phyloP scores from a whole-genome alignment of 768 basidiomycete genomes.

The Nidularia sp. region DNA sequence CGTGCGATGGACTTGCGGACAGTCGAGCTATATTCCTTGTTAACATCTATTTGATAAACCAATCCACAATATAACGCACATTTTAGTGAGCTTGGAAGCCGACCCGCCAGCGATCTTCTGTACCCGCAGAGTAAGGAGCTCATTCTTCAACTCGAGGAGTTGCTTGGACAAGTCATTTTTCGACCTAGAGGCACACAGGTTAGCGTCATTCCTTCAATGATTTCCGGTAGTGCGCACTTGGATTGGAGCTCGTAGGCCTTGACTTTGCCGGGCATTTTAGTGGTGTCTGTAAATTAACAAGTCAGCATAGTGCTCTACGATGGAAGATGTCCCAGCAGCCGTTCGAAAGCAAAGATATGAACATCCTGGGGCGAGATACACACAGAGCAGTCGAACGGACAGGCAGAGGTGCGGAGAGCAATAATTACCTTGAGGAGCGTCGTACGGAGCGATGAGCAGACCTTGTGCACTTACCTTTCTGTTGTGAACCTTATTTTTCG shows the following conservation, averaged over 20 bases:
- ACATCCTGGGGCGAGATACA: neutral
- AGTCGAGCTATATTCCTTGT: conserved; percentile 55
- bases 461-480: conserved; percentile 20
- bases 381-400: neutral
- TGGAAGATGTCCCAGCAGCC: neutral
- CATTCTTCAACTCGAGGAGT: conserved; percentile 89
- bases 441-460: conserved; percentile 30
- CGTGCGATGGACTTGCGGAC: conserved; percentile 99
- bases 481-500: conserved; percentile 40
- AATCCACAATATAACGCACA: conserved; percentile 43
- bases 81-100: conserved; percentile 94
- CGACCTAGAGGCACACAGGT: conserved; percentile 49
- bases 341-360: no score
- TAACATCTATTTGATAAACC: neutral
- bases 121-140: conserved; percentile 91
- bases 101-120: conserved; percentile 98
- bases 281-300: conserved; percentile 20
- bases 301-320: neutral
- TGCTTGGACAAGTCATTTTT: conserved; percentile 97
- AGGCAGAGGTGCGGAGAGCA: conserved; percentile 7
- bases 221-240: conserved; percentile 55
- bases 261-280: conserved; percentile 85
- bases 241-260: conserved; percentile 96
- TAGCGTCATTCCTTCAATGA: conserved; percentile 1
- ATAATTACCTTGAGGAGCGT: conserved; percentile 37